These are phyloP conservation scores for Polyporus tsugae DNA, from an alignment of 1,284 basidiomycete species.

Conservation along the genomic window DNA sequence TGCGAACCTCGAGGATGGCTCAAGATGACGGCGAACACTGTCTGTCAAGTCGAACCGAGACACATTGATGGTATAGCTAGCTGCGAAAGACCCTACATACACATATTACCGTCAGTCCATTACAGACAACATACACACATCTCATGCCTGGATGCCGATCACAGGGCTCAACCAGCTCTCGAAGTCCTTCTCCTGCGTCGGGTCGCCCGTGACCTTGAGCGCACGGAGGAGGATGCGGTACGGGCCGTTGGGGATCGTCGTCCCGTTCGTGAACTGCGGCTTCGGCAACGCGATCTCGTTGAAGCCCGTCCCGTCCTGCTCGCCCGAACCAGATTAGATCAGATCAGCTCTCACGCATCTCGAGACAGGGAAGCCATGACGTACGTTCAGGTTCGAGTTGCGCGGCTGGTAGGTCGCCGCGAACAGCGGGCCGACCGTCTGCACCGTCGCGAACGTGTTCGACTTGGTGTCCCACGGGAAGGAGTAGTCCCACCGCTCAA, in stretches of 20 bases:
- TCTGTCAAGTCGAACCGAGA: neutral
- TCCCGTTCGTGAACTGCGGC: slow-evolving; percentile 63
- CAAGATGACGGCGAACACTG: too few species aligned
- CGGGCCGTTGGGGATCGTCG: slow-evolving; percentile 63
- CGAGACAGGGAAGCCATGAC: slow-evolving; percentile 29
- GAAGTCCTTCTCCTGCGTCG: slow-evolving; percentile 60
- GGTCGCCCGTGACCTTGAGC: slow-evolving; percentile 65
- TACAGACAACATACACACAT: neutral
- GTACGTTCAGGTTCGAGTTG: slow-evolving; percentile 47
- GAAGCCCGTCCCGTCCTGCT: slow-evolving; percentile 48
- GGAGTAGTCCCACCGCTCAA: slow-evolving; percentile 30
- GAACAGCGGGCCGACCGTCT: slow-evolving; percentile 50
- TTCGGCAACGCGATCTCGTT: slow-evolving; percentile 46
- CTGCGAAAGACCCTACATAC: neutral
- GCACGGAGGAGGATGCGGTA: slow-evolving; percentile 70
- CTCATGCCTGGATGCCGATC: slow-evolving; percentile 42
- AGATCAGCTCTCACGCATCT: slow-evolving; percentile 18
- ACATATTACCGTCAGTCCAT: neutral
- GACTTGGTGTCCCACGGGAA: slow-evolving; percentile 33
- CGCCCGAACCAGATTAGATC: neutral
- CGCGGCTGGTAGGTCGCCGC: slow-evolving; percentile 48
- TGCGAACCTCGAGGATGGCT: neutral
- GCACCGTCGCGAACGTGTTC: slow-evolving; percentile 45
- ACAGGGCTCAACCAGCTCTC: slow-evolving; percentile 60
- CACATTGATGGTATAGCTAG: neutral